Evolutionary conservation across 139 green algal species (phyloP).

Genomic region (Chlorella sp.): DNA sequence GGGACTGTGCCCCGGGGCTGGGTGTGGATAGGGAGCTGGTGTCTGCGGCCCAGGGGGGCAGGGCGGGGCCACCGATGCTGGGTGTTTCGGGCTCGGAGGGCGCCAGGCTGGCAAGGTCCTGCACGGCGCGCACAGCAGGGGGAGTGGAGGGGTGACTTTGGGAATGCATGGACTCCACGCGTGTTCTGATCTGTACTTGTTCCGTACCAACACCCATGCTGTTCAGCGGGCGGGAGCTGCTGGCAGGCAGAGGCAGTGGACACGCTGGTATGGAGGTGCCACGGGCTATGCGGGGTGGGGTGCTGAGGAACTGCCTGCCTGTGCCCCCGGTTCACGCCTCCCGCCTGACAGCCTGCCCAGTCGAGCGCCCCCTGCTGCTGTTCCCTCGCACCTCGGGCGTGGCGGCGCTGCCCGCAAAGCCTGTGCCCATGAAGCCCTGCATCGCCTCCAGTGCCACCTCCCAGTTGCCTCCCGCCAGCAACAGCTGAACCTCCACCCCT

Average conservation of each 20-base stretch:
- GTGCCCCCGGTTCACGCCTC: too few species aligned
- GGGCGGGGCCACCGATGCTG: neutral
- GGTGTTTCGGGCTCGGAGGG: conserved; percentile 17
- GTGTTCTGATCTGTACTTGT: too few species aligned
- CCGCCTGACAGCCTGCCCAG: neutral
- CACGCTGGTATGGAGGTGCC: neutral
- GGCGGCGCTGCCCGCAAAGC: neutral
- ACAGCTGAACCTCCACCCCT: conserved; percentile 4
- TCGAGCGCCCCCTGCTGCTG: neutral
- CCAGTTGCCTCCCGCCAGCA: conserved; percentile 4
- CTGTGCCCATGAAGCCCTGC: neutral
- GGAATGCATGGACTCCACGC: too few species aligned
- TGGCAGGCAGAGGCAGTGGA: neutral
- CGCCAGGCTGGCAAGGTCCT: neutral
- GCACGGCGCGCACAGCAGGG: neutral
- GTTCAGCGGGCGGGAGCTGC: too few species aligned
- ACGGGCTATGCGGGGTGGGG: neutral
- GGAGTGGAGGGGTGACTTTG: too few species aligned
- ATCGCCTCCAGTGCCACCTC: neutral
- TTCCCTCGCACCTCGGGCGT: neutral
- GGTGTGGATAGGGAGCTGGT: neutral
- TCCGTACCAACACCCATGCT: too few species aligned
- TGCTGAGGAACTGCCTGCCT: too few species aligned
- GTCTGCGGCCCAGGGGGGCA: neutral
- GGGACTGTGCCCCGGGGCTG: neutral